phyloP scores from a whole-genome alignment of 495 filamentous ascomycete genomes.

The Astrothelium macrocarpum region DNA sequence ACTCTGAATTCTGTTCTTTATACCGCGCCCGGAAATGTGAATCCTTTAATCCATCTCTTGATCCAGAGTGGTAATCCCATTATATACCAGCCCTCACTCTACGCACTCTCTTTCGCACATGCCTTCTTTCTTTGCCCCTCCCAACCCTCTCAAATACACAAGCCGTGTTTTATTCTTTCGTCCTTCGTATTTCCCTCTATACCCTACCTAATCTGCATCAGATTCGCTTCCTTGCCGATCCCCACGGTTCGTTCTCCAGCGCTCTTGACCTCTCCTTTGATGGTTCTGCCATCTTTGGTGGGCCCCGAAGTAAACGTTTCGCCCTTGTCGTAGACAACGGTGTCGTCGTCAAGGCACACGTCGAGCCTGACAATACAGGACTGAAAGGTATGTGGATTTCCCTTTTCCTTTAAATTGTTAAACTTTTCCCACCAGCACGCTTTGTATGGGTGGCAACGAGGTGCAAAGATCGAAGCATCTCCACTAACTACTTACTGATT shows the following conservation, averaged over 20 bases:
- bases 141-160: too few species aligned
- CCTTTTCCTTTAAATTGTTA: neutral
- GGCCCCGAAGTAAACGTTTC: slow-evolving; percentile 79
- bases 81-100: neutral
- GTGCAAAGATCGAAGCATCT: slow-evolving; percentile 19
- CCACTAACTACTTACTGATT: neutral
- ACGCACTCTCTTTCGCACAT: neutral
- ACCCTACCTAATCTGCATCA: too few species aligned
- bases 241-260: slow-evolving; percentile 70
- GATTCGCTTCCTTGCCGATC: slow-evolving; percentile 89
- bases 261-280: slow-evolving; percentile 81
- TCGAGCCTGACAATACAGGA: slow-evolving; percentile 93
- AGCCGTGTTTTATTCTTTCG: too few species aligned
- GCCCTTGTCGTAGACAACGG: slow-evolving; percentile 46
- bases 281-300: slow-evolving; percentile 72
- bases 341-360: slow-evolving; percentile 33
- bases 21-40: neutral
- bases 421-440: neutral
- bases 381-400: slow-evolving; percentile 52
- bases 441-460: neutral
- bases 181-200: too few species aligned
- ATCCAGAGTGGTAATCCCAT: too few species aligned
- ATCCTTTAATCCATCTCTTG: neutral
- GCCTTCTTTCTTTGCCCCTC: slow-evolving; percentile 7
- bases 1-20: neutral